Percentiles rank a stretch among this genome's conserved stretches.
These are phyloP conservation scores for Bipolaris zeicola DNA, from an alignment of 2,329 filamentous ascomycete genomes.

Conservation along the genomic window DNA sequence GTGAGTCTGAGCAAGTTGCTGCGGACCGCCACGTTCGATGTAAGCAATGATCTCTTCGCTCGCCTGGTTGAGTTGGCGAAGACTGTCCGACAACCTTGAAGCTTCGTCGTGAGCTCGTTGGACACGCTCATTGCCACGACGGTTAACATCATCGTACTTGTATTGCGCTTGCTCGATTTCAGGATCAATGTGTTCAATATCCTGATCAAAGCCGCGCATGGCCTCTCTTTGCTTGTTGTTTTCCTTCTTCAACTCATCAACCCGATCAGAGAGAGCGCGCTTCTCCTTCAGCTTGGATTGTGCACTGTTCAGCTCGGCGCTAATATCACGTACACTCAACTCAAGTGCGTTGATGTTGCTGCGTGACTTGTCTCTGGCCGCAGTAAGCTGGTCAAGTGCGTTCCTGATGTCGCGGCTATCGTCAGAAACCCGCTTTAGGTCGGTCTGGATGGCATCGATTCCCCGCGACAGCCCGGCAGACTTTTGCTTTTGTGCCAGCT, in stretches of 20 bases:
- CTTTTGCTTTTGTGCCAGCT: conserved; percentile 76
- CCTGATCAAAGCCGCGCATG: conserved; percentile 71
- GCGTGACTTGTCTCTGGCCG: conserved; percentile 73
- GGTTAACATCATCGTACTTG: conserved; percentile 76
- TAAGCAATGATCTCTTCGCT: conserved; percentile 82
- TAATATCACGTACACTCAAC: conserved; percentile 75
- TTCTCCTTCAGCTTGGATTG: conserved; percentile 82
- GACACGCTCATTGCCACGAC: conserved; percentile 73
- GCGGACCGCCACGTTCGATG: conserved; percentile 73
- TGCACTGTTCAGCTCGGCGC: conserved; percentile 72
- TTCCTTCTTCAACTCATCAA: conserved; percentile 73
- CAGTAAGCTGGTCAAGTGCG: conserved; percentile 67
- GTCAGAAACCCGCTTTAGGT: conserved; percentile 70
- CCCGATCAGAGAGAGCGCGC: conserved; percentile 68
- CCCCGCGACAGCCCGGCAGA: conserved; percentile 68
- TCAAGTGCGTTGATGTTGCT: conserved; percentile 73
- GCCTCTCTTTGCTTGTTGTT: conserved; percentile 70
- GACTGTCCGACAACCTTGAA: conserved; percentile 72
- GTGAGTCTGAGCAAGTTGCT: conserved; percentile 71
- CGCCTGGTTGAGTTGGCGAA: conserved; percentile 76
- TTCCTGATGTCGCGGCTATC: conserved; percentile 69
- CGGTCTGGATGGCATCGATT: conserved; percentile 81
- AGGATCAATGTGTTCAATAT: conserved; percentile 75
- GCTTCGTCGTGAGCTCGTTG: conserved; percentile 73
- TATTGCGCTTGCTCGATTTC: conserved; percentile 76